Evolutionary conservation across 495 filamentous ascomycete genomes (phyloP).

Genomic region (Sabuloglossum arenarium): DNA sequence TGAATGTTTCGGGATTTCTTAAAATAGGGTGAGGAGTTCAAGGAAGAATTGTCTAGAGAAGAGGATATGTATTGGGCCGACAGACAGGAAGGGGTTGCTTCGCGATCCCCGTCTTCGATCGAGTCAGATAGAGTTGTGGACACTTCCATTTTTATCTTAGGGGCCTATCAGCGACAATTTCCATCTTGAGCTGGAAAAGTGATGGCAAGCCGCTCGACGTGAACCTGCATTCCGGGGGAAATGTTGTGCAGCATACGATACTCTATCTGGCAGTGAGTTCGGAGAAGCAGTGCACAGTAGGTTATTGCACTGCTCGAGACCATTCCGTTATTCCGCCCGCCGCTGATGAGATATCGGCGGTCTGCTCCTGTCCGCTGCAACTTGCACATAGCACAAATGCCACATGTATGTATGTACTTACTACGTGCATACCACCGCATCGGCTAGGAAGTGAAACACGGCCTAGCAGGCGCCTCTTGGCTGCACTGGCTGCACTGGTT

Average conservation of each 20-base stretch:
- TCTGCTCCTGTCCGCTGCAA: neutral
- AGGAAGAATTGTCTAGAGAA: neutral
- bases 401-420: neutral
- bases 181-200: too few species aligned
- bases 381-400: neutral
- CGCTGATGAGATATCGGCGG: neutral
- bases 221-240: neutral
- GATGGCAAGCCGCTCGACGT: neutral
- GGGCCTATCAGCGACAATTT: too few species aligned
- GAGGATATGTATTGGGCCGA: neutral
- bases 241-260: neutral
- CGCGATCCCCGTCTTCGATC: neutral
- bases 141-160: too few species aligned
- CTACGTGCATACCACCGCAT: neutral
- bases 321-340: neutral
- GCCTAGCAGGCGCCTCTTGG: neutral
- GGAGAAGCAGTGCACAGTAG: too few species aligned
- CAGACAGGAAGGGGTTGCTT: neutral
- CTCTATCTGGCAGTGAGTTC: neutral
- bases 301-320: neutral
- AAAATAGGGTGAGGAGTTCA: neutral
- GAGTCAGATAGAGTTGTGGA: too few species aligned
- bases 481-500: too few species aligned
- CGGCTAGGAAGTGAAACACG: neutral
- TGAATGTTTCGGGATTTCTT: neutral